phyloP scores from a whole-genome alignment of 2,329 filamentous ascomycete species.

The Seiridium unicorne region DNA sequence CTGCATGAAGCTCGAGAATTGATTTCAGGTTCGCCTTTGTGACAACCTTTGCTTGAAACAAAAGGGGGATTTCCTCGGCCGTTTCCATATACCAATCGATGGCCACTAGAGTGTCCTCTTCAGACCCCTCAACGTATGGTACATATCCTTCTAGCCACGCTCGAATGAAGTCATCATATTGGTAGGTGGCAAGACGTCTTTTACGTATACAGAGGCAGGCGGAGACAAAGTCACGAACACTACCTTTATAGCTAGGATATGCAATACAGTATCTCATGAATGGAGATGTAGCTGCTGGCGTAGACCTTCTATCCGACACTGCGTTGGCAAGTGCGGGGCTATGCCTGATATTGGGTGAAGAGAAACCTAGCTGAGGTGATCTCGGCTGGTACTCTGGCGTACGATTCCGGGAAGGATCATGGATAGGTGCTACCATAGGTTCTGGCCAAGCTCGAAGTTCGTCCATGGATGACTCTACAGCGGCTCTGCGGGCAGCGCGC shows the following conservation, averaged over 20 bases:
- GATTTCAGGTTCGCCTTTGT: slow-evolving; percentile 25
- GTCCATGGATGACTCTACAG: background rate
- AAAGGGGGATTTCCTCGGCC: slow-evolving; percentile 25
- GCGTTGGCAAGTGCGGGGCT: background rate
- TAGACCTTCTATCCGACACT: background rate
- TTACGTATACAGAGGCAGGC: slow-evolving; percentile 26
- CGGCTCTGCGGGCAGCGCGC: background rate
- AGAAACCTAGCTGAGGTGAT: background rate
- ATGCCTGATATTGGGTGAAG: background rate
- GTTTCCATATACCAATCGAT: slow-evolving; percentile 32
- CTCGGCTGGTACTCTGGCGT: slow-evolving; percentile 11
- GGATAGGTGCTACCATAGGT: background rate
- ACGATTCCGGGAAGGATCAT: background rate
- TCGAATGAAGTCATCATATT: slow-evolving; percentile 34
- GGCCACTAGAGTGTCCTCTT: slow-evolving; percentile 21
- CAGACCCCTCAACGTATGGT: slow-evolving; percentile 25
- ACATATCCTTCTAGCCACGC: slow-evolving; percentile 29
- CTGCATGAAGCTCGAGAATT: slow-evolving; percentile 24
- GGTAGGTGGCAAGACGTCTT: slow-evolving; percentile 22
- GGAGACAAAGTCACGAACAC: slow-evolving; percentile 24
- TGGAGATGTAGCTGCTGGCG: slow-evolving; percentile 12
- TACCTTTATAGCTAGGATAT: slow-evolving; percentile 28
- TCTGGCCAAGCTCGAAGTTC: background rate
- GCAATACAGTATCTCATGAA: slow-evolving; percentile 24
- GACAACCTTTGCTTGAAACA: slow-evolving; percentile 20